Conservation (phyloP, 2,329 filamentous ascomycete genomes). For the Fusarium nygamai region DNA sequence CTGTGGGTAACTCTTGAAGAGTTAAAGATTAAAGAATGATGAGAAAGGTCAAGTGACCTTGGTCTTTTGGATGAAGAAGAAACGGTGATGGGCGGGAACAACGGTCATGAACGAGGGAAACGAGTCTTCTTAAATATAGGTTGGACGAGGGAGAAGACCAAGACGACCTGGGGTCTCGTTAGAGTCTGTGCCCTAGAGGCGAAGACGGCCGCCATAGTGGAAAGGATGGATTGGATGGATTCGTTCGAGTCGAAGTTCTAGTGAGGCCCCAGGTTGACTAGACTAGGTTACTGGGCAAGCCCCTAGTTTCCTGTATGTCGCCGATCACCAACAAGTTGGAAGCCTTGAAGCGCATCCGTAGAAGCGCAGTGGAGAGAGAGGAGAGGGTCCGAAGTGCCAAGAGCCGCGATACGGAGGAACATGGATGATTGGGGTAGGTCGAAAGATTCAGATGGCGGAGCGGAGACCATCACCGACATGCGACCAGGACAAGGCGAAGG, state of each 20-base stretch:
- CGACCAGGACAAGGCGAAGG: conserved; percentile 15
- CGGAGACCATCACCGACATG: conserved; percentile 17
- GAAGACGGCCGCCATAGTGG: conserved; percentile 12
- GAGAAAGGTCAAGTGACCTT: conserved; percentile 30
- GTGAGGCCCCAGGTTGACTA: conserved; percentile 2
- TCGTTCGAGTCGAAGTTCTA: conserved; percentile 9
- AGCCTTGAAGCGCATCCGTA: neutral
- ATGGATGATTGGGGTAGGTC: conserved; percentile 39
- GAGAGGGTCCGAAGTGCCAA: conserved; percentile 30
- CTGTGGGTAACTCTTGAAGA: neutral
- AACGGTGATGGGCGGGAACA: conserved; percentile 10
- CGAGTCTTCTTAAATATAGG: conserved; percentile 34
- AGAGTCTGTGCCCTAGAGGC: neutral
- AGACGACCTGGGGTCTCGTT: conserved; percentile 4
- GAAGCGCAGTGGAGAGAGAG: conserved; percentile 26
- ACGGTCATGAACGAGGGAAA: conserved; percentile 7
- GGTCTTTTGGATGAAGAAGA: conserved; percentile 17
- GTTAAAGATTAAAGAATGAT: conserved; percentile 19
- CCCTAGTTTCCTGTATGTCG: conserved; percentile 20
- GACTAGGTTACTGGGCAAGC: neutral
- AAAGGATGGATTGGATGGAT: neutral
- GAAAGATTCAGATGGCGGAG: conserved; percentile 23
- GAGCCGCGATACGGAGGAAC: conserved; percentile 36
- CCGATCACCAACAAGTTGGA: conserved; percentile 25
- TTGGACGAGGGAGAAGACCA: conserved; percentile 3